These are phyloP conservation scores for Earliella scabrosa DNA, from an alignment of 1,284 basidiomycete genomes.

Conservation along the genomic window DNA sequence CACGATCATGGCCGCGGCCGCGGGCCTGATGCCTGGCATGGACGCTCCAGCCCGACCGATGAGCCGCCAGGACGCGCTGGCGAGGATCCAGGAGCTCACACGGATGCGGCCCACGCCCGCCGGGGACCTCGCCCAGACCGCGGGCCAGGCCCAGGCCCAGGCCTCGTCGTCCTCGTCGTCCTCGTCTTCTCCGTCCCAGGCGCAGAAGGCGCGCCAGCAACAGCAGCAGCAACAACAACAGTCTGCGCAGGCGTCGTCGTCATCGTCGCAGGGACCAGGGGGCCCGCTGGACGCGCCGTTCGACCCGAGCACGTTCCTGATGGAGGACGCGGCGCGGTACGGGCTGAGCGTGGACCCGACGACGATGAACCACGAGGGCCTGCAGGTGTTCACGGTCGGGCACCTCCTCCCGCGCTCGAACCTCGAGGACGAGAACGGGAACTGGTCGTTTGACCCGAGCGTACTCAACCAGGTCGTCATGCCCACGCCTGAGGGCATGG, in stretches of 20 bases:
- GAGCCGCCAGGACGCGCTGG: slow-evolving; percentile 51
- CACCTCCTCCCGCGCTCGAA: slow-evolving; percentile 69
- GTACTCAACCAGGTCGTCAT: slow-evolving; percentile 35
- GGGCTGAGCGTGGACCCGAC: slow-evolving; percentile 27
- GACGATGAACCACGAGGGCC: slow-evolving; percentile 56
- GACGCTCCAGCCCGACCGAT: slow-evolving; percentile 36
- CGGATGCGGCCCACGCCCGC: slow-evolving; percentile 43
- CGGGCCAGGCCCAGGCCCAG: slow-evolving; percentile 16
- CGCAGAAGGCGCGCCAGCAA: slow-evolving; percentile 19
- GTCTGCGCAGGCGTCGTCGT: background rate
- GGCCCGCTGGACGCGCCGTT: slow-evolving; percentile 24
- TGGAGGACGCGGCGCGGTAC: slow-evolving; percentile 32
- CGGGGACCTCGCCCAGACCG: slow-evolving; percentile 25
- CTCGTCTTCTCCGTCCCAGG: no score
- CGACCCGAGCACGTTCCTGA: slow-evolving; percentile 43
- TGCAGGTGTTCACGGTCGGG: slow-evolving; percentile 84
- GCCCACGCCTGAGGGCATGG: slow-evolving; percentile 38
- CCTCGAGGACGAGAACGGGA: slow-evolving; percentile 57
- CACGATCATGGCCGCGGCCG: slow-evolving; percentile 38
- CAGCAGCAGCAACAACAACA: slow-evolving; percentile 22
- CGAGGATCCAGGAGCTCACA: slow-evolving; percentile 54
- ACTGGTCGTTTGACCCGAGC: slow-evolving; percentile 57
- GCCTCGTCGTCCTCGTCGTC: slow-evolving; percentile 18
- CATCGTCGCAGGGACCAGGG: background rate
- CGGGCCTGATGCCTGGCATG: slow-evolving; percentile 32